These are phyloP conservation scores for Dimocarpus longan DNA, from an alignment of 345 rosid species.

Conservation along the genomic window DNA sequence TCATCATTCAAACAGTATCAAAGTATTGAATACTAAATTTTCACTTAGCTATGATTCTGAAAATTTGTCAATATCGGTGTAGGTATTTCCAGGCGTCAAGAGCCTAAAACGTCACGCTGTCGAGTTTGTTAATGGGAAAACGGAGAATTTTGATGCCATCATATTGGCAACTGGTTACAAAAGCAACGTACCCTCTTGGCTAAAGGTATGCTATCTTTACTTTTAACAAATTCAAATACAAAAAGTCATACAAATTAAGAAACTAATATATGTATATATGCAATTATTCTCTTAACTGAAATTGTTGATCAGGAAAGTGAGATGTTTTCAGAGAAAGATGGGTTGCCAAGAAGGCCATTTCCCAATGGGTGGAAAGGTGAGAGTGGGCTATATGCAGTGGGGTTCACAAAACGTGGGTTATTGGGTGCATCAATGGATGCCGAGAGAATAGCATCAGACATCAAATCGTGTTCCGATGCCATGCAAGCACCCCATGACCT, in stretches of 20 bases:
- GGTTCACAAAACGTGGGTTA: constrained; percentile 85
- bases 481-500: constrained; percentile 36
- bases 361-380: constrained; percentile 99
- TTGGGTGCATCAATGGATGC: constrained; percentile 88
- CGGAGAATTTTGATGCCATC: constrained; percentile 73
- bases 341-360: constrained; percentile 66
- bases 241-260: not conserved
- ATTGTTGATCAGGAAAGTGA: constrained; percentile 52
- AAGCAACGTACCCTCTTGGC: constrained; percentile 91
- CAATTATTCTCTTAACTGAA: not conserved
- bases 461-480: constrained; percentile 40
- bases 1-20: not conserved
- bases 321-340: constrained; percentile 82
- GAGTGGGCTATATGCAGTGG: constrained; percentile 84
- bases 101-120: constrained; percentile 51
- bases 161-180: constrained; percentile 93
- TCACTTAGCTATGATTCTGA: not conserved
- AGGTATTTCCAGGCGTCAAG: constrained; percentile 73
- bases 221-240: not conserved
- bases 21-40: not conserved
- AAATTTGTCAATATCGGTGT: constrained; percentile 10
- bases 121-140: constrained; percentile 66
- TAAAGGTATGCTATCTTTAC: constrained; percentile 60
- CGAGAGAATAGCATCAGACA: constrained; percentile 70
- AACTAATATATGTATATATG: no score